Base-by-base conservation (phyloP, 1,284 basidiomycete genomes). In the Cryptococcus deneoformans region DNA sequence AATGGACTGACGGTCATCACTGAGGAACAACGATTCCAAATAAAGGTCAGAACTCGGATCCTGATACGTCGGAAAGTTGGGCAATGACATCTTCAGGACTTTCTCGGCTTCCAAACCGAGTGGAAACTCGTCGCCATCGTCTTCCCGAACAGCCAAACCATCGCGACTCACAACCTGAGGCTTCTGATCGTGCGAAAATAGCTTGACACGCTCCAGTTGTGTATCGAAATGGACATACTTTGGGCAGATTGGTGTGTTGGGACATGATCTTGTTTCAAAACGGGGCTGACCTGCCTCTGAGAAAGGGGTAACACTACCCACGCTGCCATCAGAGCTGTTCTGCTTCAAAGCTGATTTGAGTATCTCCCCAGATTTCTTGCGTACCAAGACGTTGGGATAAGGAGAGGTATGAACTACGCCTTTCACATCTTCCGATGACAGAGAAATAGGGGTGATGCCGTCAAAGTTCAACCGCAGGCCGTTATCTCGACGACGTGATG, bases 151-250 rank as follows among this genome's bases (percentile, higher is more conserved):
- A 2, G 94, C 94, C 61, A 89, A 92, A 0, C 92, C 92, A 67
- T 91, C 87, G 50, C 93, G 85, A 20, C 88, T 91, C 14, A 99
- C 94, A 1, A 94, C 93, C 10, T 89, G 82, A 0, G 94, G 95
- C 75, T 92, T 91, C 77, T 97, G 94, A 77, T 92, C 89, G 35
- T 92, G 87, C 53, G 93, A 80, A 80, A 98, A 98, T 54, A 95
- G 83, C 78, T 93, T 94, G 67, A 98, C 89, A 46, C 77, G 77
- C 64, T 96, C 94, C 54, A 97, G 85, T 72, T 94, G 85, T 6
- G 87, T 77, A 78, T 96, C 91, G 65, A 99, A 99, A 71, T 97
- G 92, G 8, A 99, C 95, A 39, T 85, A 86, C 77, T 95, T 95
- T 6, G 84, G 84, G 55, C 78, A 79, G 37, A 78, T 79, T 0